Percentiles rank a stretch among this genome's conserved stretches.
Conservation (phyloP, 345 rosid species). For the Hibiscus syriacus region DNA sequence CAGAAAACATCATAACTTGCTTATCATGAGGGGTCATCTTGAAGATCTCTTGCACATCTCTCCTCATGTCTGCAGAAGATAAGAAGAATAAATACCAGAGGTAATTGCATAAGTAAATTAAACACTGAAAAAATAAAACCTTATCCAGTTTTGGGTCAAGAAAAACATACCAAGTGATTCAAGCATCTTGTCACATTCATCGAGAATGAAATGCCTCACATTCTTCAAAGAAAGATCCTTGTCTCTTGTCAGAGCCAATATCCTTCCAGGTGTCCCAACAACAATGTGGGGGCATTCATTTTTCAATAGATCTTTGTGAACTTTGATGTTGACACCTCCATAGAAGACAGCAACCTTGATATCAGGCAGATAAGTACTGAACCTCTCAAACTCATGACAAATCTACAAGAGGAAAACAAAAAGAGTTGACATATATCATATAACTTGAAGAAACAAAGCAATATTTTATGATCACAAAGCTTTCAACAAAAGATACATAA, state of each 20-base stretch:
- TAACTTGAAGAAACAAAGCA: too few species aligned
- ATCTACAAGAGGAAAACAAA: conserved; percentile 36
- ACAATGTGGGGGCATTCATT: conserved; percentile 98
- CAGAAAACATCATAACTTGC: conserved; percentile 99
- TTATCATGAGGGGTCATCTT: conserved; percentile 40
- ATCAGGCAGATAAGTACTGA: conserved; percentile 88
- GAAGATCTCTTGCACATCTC: conserved; percentile 7
- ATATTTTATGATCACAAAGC: neutral
- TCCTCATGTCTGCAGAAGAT: neutral
- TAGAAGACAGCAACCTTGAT: conserved; percentile 94
- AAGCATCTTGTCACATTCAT: conserved; percentile 99
- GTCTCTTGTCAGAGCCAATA: conserved; percentile 80
- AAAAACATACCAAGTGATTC: conserved; percentile 78
- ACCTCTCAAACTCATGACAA: conserved; percentile 93
- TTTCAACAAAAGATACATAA: neutral
- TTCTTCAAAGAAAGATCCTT: conserved; percentile 94
- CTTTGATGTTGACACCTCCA: conserved; percentile 85
- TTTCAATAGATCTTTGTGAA: conserved; percentile 83
- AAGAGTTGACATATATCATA: neutral
- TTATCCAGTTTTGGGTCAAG: neutral
- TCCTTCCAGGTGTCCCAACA: conserved; percentile 96
- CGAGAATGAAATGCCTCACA: conserved; percentile 98
- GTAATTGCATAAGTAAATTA: neutral
- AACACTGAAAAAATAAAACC: neutral
- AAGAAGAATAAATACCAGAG: neutral